phyloP scores from a whole-genome alignment of 2,329 filamentous ascomycete genomes.

The Trichoderma brevicompactum region DNA sequence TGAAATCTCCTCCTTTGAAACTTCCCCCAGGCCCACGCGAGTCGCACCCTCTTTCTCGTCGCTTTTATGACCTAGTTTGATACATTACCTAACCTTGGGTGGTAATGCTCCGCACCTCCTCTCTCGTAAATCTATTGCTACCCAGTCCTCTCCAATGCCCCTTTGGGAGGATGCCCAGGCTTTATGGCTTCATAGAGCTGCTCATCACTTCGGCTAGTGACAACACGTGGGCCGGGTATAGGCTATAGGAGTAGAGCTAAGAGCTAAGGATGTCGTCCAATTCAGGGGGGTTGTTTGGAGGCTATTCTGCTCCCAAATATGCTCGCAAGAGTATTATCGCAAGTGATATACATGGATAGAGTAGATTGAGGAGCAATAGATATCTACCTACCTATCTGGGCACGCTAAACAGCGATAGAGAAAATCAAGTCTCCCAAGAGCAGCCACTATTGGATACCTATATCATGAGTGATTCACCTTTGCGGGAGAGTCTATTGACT shows the following conservation, averaged over 20 bases:
- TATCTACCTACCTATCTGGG: too few species aligned
- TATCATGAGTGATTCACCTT: too few species aligned
- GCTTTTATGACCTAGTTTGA: neutral
- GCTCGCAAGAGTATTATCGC: neutral
- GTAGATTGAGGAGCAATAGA: too few species aligned
- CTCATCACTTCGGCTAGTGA: neutral
- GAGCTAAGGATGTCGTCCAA: too few species aligned
- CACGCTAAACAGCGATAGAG: too few species aligned
- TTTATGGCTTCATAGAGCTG: neutral
- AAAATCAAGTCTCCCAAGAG: too few species aligned
- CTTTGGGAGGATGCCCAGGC: too few species aligned
- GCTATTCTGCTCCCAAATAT: too few species aligned
- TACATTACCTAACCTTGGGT: neutral
- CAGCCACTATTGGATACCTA: too few species aligned
- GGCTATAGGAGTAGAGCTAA: neutral
- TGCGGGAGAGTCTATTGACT: too few species aligned
- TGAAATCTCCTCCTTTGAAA: conserved; percentile 16
- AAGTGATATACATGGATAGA: neutral
- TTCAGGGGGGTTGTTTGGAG: too few species aligned
- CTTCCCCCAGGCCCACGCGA: neutral
- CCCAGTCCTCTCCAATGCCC: too few species aligned
- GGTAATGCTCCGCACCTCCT: neutral
- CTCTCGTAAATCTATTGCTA: neutral
- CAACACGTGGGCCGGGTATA: conserved; percentile 23
- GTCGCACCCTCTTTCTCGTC: neutral